A percentile compares a stretch with the other conserved stretches of the same genome.
Conservation (phyloP, 2,329 filamentous ascomycete genomes). For the Ophiostoma montium region DNA sequence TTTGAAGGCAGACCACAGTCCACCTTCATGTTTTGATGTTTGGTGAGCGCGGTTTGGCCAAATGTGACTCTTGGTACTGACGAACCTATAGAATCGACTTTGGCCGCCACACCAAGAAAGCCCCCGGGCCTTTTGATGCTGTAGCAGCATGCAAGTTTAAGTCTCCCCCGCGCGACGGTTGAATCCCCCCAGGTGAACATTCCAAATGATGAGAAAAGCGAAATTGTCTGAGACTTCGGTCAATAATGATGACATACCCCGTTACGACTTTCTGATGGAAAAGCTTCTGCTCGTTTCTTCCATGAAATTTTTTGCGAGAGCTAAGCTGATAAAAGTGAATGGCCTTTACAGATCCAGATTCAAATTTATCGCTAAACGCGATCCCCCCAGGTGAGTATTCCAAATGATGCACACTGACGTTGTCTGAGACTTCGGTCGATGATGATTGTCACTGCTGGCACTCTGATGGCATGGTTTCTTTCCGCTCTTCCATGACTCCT, state of each 20-base stretch:
- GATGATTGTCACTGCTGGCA: too few species aligned
- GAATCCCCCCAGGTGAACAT: background rate
- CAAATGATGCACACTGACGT: too few species aligned
- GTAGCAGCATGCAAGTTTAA: background rate
- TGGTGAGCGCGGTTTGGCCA: background rate
- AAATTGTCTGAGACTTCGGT: background rate
- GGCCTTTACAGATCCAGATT: background rate
- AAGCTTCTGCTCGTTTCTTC: too few species aligned
- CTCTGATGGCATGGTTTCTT: too few species aligned
- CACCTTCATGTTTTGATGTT: background rate
- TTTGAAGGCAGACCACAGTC: background rate
- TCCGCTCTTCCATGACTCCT: too few species aligned
- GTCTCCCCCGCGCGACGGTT: background rate
- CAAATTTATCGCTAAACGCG: too few species aligned
- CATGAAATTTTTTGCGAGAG: too few species aligned
- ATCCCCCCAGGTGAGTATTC: too few species aligned
- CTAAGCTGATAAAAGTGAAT: background rate
- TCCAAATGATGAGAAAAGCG: too few species aligned
- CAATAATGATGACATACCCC: too few species aligned
- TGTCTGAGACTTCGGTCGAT: too few species aligned
- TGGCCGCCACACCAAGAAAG: background rate
- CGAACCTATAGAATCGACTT: background rate
- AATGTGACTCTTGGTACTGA: background rate
- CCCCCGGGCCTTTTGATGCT: background rate
- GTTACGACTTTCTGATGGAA: too few species aligned